These are phyloP conservation scores for Xerocomus potaroensis DNA, from an alignment of 768 basidiomycete species.

Conservation along the genomic window DNA sequence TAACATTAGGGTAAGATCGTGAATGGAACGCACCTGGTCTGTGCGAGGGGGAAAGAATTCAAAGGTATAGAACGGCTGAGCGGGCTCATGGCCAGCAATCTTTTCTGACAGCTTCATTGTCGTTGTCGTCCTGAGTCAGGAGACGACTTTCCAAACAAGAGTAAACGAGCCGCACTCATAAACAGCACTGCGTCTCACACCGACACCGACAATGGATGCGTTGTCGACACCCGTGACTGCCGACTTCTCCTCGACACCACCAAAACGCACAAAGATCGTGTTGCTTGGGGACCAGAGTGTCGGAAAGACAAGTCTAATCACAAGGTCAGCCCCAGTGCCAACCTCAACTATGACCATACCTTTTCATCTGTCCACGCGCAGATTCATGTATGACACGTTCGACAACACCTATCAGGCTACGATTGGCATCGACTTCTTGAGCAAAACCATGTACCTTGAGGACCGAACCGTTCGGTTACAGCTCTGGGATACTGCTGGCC, in stretches of 20 bases:
- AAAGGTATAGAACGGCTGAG: constrained; percentile 82
- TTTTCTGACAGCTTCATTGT: constrained; percentile 74
- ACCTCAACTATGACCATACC: background rate
- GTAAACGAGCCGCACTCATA: constrained; percentile 11
- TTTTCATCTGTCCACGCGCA: constrained; percentile 27
- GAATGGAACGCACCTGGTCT: constrained; percentile 54
- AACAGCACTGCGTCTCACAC: background rate
- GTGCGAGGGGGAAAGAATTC: constrained; percentile 98
- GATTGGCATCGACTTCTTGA: constrained; percentile 98
- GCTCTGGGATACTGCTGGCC: constrained; percentile 98
- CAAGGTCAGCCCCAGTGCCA: constrained; percentile 53
- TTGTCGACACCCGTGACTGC: constrained; percentile 66
- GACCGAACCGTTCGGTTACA: constrained; percentile 97
- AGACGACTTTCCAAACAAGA: constrained; percentile 24
- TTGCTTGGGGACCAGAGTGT: constrained; percentile 96
- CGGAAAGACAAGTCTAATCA: constrained; percentile 98
- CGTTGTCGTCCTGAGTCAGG: too few relatives aligned
- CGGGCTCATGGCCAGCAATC: constrained; percentile 42
- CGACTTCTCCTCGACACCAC: constrained; percentile 83
- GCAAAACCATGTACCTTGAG: constrained; percentile 99
- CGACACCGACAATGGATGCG: constrained; percentile 40
- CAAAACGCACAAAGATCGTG: constrained; percentile 95
- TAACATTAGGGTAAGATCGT: background rate
- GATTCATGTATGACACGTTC: constrained; percentile 99
- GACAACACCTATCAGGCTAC: constrained; percentile 99